phyloP scores from a whole-genome alignment of 805 yeast species.

The Spathaspora hagerdaliae region DNA sequence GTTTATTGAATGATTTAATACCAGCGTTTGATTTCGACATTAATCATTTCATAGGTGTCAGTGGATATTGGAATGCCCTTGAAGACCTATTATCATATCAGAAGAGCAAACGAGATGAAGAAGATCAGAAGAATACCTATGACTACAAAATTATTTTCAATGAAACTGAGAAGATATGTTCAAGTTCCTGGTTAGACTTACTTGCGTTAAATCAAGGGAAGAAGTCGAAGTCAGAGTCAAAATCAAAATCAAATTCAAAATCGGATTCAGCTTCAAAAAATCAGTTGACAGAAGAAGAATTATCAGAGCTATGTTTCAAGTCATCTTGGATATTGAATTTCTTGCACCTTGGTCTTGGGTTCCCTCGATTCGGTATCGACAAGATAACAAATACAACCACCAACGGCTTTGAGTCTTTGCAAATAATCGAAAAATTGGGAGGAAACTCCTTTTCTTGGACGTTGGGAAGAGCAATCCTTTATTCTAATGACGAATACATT shows the following conservation, averaged over 20 bases:
- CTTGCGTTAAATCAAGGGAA: conserved; percentile 28
- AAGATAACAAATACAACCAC: conserved; percentile 15
- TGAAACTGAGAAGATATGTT: conserved; percentile 47
- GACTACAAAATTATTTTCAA: conserved; percentile 41
- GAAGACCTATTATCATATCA: conserved; percentile 38
- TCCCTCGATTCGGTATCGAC: conserved; percentile 49
- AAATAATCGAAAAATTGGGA: conserved; percentile 39
- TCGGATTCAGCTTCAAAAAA: conserved; percentile 6
- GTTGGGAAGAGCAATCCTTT: conserved; percentile 56
- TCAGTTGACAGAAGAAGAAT: conserved; percentile 40
- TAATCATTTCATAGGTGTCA: conserved; percentile 58
- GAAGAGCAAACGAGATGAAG: conserved; percentile 7
- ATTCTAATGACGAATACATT: conserved; percentile 52
- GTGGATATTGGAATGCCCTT: conserved; percentile 65
- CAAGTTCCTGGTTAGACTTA: conserved; percentile 35
- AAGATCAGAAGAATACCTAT: conserved; percentile 28
- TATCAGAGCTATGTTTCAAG: conserved; percentile 56
- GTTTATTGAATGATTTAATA: conserved; percentile 48
- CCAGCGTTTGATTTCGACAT: conserved; percentile 57
- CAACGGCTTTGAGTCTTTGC: conserved; percentile 31
- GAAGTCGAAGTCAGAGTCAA: conserved; percentile 2
- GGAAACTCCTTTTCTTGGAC: conserved; percentile 53
- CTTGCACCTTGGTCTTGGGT: conserved; percentile 57
- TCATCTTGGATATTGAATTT: conserved; percentile 56
- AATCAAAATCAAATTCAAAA: too few species aligned